phyloP scores from a whole-genome alignment of 352 stramenopile genomes.

The Plasmopara viticola region DNA sequence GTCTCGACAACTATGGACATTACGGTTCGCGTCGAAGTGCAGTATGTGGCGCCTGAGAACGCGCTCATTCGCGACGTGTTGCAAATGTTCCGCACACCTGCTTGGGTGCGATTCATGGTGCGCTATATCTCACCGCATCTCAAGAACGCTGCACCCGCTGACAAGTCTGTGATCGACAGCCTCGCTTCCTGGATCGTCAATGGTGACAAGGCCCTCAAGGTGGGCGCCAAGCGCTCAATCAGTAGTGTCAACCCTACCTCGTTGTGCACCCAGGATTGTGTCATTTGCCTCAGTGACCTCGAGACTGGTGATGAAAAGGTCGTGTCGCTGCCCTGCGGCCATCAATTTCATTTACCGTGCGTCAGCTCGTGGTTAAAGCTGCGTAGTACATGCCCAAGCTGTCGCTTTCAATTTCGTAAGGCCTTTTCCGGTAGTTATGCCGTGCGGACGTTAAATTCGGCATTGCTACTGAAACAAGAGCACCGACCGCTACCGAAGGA shows the following conservation, averaged over 20 bases:
- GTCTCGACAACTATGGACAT: slow-evolving; percentile 40
- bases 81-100: slow-evolving; percentile 74
- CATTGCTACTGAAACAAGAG: slow-evolving; percentile 59
- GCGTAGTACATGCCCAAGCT: slow-evolving; percentile 91
- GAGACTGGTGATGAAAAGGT: slow-evolving; percentile 42
- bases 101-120: slow-evolving; percentile 83
- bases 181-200: slow-evolving; percentile 28
- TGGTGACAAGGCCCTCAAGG: slow-evolving; percentile 1
- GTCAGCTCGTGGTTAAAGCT: slow-evolving; percentile 91
- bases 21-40: slow-evolving; percentile 70
- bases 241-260: slow-evolving; percentile 22
- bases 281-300: slow-evolving; percentile 90
- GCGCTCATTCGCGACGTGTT: slow-evolving; percentile 66
- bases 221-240: slow-evolving; percentile 22
- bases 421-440: slow-evolving; percentile 74
- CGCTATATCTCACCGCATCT: slow-evolving; percentile 81
- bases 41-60: slow-evolving; percentile 63
- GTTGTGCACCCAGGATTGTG: slow-evolving; percentile 36
- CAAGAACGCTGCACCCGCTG: slow-evolving; percentile 69
- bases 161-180: slow-evolving; percentile 59
- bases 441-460: slow-evolving; percentile 74
- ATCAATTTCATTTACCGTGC: slow-evolving; percentile 92
- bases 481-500: slow-evolving; percentile 49
- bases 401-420: slow-evolving; percentile 88
- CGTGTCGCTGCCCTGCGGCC: slow-evolving; percentile 85